Base-by-base conservation (phyloP, 1,284 basidiomycete genomes). In the Microstroma glucosiphilum region DNA sequence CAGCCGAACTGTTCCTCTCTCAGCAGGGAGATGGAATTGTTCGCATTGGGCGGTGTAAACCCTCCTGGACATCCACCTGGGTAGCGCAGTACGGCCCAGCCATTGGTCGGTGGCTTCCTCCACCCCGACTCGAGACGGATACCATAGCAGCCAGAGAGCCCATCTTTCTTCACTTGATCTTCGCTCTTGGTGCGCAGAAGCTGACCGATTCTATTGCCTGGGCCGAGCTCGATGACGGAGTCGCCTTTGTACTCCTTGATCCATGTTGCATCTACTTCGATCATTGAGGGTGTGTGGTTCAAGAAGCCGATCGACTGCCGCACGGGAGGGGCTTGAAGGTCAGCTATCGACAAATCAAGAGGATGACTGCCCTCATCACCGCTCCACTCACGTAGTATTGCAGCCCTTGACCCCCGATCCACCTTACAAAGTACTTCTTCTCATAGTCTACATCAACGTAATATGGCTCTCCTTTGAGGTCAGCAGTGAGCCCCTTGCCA, bases 121-220 rank as follows among this genome's bases (percentile, higher is more conserved):
- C 69, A 73, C 13, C 62, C 41, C 9, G 61, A 58, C 54, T 74
- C 69, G n/a, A 67, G 46, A 11, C 69, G 58, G 59, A 71, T 60
- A 63, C 67, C 69, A 51, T 73, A 73, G 26, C 68, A 65, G 13
- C 72, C 68, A 0, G 51, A 54, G 25, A 19, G 41, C 0, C 53
- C 62, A 59, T 74, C 73, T 21, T 40, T 41, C 43, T 60, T 8
- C 9, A 75, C 65, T 21, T 71, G 37, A 1, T 30, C 23, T 2
- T 41, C 9, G 1, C 26, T 40, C 42, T 67, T 70, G 12, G 60
- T 58, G 4, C 42, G 51, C 26, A 68, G 61, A 12, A 76, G 62
- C 13, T 58, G 62, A 2, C 67, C 69, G 60, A 76, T 75, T 0
- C 75, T 60, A 53, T 77, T 74, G 6, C 75, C 75, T 23, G 51